phyloP scores from a whole-genome alignment of 306 rosid genomes.

The Fragaria iinumae region DNA sequence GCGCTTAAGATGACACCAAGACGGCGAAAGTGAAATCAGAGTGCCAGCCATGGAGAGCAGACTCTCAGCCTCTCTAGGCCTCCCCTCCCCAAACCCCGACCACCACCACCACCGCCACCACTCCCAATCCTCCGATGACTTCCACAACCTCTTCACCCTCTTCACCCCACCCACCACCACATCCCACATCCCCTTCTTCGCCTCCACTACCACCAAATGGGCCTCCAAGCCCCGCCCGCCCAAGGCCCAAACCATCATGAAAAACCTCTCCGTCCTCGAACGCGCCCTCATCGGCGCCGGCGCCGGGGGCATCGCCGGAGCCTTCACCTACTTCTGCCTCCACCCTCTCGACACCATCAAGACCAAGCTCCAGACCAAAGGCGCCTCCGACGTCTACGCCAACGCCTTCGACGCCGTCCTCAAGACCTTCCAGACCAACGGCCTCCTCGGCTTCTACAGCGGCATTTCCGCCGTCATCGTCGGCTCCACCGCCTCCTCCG shows the following conservation, averaged over 20 bases:
- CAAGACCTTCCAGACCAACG: slow-evolving; percentile 65
- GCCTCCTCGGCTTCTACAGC: slow-evolving; percentile 71
- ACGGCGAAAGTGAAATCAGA: background rate
- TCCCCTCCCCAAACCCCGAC: slow-evolving; percentile 42
- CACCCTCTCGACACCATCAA: slow-evolving; percentile 86
- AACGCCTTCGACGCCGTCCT: slow-evolving; percentile 61
- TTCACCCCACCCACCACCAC: slow-evolving; percentile 31
- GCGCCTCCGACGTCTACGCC: slow-evolving; percentile 69
- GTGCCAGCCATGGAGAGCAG: slow-evolving; percentile 56
- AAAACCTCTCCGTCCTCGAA: slow-evolving; percentile 64
- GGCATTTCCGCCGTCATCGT: slow-evolving; percentile 85
- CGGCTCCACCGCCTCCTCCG: slow-evolving; percentile 85
- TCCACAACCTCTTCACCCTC: slow-evolving; percentile 40
- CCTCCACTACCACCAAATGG: slow-evolving; percentile 32
- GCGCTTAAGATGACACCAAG: background rate
- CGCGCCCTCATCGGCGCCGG: slow-evolving; percentile 84
- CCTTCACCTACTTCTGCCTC: slow-evolving; percentile 90
- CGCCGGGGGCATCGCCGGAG: slow-evolving; percentile 90
- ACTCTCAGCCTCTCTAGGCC: slow-evolving; percentile 70
- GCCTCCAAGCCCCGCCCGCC: slow-evolving; percentile 28
- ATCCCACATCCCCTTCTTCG: slow-evolving; percentile 21
- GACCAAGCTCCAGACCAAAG: slow-evolving; percentile 83
- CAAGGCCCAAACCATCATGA: slow-evolving; percentile 42
- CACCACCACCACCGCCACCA: slow-evolving; percentile 4
- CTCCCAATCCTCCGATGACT: slow-evolving; percentile 16